Evolutionary conservation across 371 early-diverging fungal genomes (phyloP), one percentile per base, ranked within the genome.

Genomic region (Actinomortierella ambigua): DNA sequence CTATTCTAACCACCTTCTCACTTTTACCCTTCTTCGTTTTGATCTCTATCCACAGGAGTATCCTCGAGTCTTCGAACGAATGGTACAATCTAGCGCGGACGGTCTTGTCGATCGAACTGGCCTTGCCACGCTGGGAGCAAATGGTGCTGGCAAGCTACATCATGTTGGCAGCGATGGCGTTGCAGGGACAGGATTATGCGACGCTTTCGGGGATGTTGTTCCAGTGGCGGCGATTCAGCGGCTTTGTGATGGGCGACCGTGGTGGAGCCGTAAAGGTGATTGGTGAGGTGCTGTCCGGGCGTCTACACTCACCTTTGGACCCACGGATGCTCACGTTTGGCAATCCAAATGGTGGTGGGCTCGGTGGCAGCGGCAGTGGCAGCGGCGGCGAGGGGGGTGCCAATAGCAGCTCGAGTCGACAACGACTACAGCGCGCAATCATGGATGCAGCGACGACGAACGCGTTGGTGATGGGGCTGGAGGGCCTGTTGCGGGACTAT

Each of bases 101-200:
- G 0, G 73, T 73, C 1, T 59, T 63, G 59, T 66, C 58, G 29
- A 39, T 57, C 4, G 63, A 66, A 34, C 29, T 63, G 4, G 67
- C 73, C 1, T 51, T 66, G 8, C 60, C 67, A 49, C 66, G 73
- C n/a, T 73, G 78, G 41, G 76, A 75, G 50, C 79, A 81, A 28
- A 80, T 82, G 58, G 78, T 78, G 2, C 54, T 86, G 20, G 79
- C 81, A 15, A 81, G 82, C 3, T 83, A 81, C 41, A 71, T 84
- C 13, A 77, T 82, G 44, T 57, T 79, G 24, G 75, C 83, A 4
- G 55, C 82, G 23, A 77, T 81, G 50, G 80, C 83, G 2, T 40
- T 83, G 44, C 79, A 78, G 49, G 81, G 82, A 39, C 71, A 83
- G 7, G 78, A 84, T 26, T 83, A 78, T 52, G 83, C 82, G 41